These are phyloP conservation scores for Prosopis cineraria DNA, from an alignment of 306 rosid species.

Conservation along the genomic window DNA sequence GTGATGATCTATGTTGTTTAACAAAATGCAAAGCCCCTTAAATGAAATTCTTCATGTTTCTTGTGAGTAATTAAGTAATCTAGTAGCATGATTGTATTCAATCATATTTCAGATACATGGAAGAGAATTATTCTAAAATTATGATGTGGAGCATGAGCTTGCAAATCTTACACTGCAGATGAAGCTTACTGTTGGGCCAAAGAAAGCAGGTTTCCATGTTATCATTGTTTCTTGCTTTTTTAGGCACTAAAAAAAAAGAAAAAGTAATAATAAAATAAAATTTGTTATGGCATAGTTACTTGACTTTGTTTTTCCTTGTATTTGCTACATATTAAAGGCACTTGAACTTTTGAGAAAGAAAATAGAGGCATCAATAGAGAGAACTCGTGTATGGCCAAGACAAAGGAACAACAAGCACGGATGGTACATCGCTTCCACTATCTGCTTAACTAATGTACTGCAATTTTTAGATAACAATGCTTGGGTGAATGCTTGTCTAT, in stretches of 20 bases:
- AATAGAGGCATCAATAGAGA: conserved; percentile 78
- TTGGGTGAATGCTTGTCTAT: neutral
- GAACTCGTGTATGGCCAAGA: conserved; percentile 71
- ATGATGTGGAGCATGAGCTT: conserved; percentile 88
- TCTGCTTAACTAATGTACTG: conserved; percentile 19
- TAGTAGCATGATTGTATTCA: conserved; percentile 15
- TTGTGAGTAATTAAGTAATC: conserved; percentile 1
- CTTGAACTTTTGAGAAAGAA: conserved; percentile 91
- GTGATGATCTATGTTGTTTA: neutral
- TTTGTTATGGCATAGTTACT: conserved; percentile 32
- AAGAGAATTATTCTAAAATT: conserved; percentile 91
- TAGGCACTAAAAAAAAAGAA: neutral
- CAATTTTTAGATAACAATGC: conserved; percentile 28
- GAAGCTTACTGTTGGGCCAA: conserved; percentile 95
- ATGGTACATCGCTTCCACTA: conserved; percentile 47
- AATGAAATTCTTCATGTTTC: neutral
- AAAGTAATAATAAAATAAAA: too few relatives aligned
- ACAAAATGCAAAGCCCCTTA: neutral
- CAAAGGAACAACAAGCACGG: conserved; percentile 77
- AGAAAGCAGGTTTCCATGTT: conserved; percentile 77
- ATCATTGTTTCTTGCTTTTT: conserved; percentile 27
- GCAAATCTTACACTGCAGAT: conserved; percentile 77
- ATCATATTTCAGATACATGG: conserved; percentile 60
- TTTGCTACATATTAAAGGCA: conserved; percentile 55
- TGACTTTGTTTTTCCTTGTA: conserved; percentile 36